Evolutionary conservation across 352 stramenopile genomes (phyloP).

Genomic region (Globisporangium cystogenes): DNA sequence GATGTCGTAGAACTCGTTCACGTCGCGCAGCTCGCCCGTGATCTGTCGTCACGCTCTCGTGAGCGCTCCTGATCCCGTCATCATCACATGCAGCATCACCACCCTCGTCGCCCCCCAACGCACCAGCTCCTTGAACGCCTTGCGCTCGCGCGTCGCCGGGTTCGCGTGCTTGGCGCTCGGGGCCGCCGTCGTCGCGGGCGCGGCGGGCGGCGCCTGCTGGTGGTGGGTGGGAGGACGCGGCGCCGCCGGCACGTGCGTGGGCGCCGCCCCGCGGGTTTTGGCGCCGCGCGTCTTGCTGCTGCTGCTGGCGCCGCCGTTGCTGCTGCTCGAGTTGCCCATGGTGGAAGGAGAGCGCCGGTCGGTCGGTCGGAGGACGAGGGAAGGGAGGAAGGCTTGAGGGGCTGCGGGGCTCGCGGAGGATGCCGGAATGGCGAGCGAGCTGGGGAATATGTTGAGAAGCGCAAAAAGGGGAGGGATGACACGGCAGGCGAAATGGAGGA

Average conservation of each 20-base stretch:
- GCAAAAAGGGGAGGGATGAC: neutral
- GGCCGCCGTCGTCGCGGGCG: conserved; percentile 6
- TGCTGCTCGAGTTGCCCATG: conserved; percentile 77
- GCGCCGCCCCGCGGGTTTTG: conserved; percentile 25
- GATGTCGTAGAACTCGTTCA: conserved; percentile 86
- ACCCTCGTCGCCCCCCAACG: no score
- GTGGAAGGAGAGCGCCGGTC: neutral
- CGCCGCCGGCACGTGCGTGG: conserved; percentile 3
- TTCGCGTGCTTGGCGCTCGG: conserved; percentile 22
- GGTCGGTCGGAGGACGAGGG: neutral
- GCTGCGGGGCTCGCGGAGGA: neutral
- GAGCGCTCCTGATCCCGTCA: neutral
- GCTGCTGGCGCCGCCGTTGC: conserved; percentile 17
- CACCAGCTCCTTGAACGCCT: conserved; percentile 70
- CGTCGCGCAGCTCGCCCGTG: conserved; percentile 73
- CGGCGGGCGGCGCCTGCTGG: conserved; percentile 12
- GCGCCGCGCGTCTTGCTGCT: conserved; percentile 27
- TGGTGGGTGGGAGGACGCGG: conserved; percentile 14
- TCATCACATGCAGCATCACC: no score
- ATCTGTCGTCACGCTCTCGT: conserved; percentile 45
- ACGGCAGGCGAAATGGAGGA: neutral
- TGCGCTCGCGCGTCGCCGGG: conserved; percentile 45
- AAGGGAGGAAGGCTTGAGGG: no score
- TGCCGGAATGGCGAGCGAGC: conserved; percentile 2
- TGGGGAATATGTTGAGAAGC: neutral